A percentile compares a stretch with the other conserved stretches of the same genome.
phyloP scores from a whole-genome alignment of 345 rosid species.

The Lumnitzera littorea region DNA sequence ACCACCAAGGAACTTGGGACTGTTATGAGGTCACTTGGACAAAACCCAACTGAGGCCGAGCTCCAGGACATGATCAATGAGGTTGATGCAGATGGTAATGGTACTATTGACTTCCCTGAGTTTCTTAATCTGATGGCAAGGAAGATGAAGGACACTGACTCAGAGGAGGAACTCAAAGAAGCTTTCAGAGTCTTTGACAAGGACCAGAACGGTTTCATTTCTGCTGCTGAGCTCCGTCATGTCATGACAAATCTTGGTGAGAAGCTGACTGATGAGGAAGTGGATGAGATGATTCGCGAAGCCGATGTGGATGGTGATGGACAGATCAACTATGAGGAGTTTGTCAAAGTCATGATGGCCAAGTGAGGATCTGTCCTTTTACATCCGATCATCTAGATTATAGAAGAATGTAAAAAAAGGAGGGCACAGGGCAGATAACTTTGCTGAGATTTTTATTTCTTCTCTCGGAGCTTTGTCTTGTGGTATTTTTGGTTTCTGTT shows the following conservation, averaged over 20 bases:
- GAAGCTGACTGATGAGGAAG: conserved; percentile 45
- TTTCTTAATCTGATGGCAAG: conserved; percentile 43
- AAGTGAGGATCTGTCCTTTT: conserved; percentile 21
- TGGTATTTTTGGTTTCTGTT: conserved; percentile 18
- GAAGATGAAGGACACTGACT: conserved; percentile 44
- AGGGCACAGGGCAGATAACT: conserved; percentile 28
- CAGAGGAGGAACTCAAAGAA: conserved; percentile 47
- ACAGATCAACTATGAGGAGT: conserved; percentile 45
- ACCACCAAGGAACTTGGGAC: conserved; percentile 49
- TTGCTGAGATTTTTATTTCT: conserved; percentile 24
- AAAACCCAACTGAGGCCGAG: conserved; percentile 45
- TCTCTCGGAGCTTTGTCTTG: conserved; percentile 15
- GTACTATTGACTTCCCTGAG: conserved; percentile 46
- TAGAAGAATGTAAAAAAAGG: conserved; percentile 6
- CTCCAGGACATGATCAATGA: conserved; percentile 47
- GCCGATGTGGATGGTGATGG: conserved; percentile 46
- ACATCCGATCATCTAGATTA: conserved; percentile 7
- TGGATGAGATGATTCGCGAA: conserved; percentile 45
- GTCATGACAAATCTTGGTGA: conserved; percentile 46
- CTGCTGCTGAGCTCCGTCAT: conserved; percentile 44
- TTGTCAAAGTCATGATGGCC: conserved; percentile 48
- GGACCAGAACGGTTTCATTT: conserved; percentile 47
- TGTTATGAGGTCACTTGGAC: conserved; percentile 39
- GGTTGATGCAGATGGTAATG: conserved; percentile 45
- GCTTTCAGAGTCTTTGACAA: conserved; percentile 42